Percentiles rank a stretch among this genome's conserved stretches.
These are phyloP conservation scores for Gossypium trilobum DNA, from an alignment of 441 rosid species.

Conservation along the genomic window DNA sequence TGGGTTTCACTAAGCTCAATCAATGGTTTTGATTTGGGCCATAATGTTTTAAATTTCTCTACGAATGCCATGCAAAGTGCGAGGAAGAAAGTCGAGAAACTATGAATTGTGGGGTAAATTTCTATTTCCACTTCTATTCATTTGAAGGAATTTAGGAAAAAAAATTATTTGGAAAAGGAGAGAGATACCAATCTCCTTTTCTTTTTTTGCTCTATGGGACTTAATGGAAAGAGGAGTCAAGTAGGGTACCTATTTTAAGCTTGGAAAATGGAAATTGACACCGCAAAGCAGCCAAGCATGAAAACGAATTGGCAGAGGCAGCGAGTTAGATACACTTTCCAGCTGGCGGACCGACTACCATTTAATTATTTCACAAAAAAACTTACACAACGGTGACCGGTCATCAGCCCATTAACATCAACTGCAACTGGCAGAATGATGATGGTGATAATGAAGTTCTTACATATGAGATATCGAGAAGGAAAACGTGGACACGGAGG, in stretches of 20 bases:
- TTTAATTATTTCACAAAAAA: background rate
- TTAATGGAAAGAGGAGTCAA: background rate
- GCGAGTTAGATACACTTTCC: background rate
- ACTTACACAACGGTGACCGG: background rate
- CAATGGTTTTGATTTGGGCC: background rate
- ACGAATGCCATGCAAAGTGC: too few relatives aligned
- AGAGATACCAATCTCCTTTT: background rate
- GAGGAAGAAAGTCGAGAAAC: too few relatives aligned
- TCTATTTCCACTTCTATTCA: too few relatives aligned
- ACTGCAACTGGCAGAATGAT: background rate
- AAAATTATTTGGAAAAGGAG: too few relatives aligned
- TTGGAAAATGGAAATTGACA: background rate
- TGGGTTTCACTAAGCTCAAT: too few relatives aligned
- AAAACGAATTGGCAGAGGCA: background rate
- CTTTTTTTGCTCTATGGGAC: background rate
- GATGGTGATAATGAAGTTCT: background rate
- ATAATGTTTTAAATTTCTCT: background rate
- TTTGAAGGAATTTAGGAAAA: too few relatives aligned
- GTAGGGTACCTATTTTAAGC: background rate
- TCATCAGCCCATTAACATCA: slow-evolving; percentile 1
- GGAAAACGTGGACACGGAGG: background rate
- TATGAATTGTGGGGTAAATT: too few relatives aligned
- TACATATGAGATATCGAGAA: background rate
- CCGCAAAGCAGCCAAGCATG: background rate
- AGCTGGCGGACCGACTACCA: background rate